These are phyloP conservation scores for Colletotrichum sidae DNA, from an alignment of 2,329 filamentous ascomycete species.

Conservation along the genomic window DNA sequence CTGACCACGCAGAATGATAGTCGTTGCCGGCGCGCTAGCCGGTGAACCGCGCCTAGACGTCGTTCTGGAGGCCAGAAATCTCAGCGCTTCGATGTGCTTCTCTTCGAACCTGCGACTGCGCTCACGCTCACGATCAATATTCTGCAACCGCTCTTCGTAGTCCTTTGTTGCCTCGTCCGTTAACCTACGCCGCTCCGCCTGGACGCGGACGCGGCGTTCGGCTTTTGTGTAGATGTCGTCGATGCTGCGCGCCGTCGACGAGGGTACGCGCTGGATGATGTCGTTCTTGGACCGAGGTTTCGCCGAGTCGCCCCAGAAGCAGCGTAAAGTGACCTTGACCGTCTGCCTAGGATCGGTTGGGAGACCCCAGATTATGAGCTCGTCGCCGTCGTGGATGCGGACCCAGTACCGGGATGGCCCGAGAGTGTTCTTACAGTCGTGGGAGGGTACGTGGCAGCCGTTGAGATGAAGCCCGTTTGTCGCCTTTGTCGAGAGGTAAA, in stretches of 20 bases:
- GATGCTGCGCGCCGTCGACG: slow-evolving; percentile 55
- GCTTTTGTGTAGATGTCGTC: slow-evolving; percentile 61
- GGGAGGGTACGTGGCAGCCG: slow-evolving; percentile 70
- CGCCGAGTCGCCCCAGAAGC: slow-evolving; percentile 68
- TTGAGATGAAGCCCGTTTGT: slow-evolving; percentile 83
- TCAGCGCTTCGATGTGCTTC: slow-evolving; percentile 58
- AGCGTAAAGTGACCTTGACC: slow-evolving; percentile 63
- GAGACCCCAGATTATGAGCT: slow-evolving; percentile 76
- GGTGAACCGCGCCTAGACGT: slow-evolving; percentile 36
- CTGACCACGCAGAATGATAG: slow-evolving; percentile 18
- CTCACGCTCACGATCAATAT: slow-evolving; percentile 59
- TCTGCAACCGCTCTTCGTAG: slow-evolving; percentile 52
- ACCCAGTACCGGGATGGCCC: slow-evolving; percentile 72
- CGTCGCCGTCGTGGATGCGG: slow-evolving; percentile 80
- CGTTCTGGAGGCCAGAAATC: slow-evolving; percentile 45
- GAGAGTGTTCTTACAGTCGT: slow-evolving; percentile 64
- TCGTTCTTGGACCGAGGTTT: slow-evolving; percentile 51
- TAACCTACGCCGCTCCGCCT: slow-evolving; percentile 53
- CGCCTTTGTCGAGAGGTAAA: slow-evolving; percentile 84
- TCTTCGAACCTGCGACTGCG: slow-evolving; percentile 63
- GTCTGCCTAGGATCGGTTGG: slow-evolving; percentile 50
- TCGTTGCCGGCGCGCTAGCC: slow-evolving; percentile 36
- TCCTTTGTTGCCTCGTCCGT: slow-evolving; percentile 59
- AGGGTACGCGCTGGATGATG: slow-evolving; percentile 51
- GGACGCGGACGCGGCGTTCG: slow-evolving; percentile 57